These are phyloP conservation scores for Fusarium sp. DNA, from an alignment of 2,329 filamentous ascomycete genomes.

Conservation along the genomic window DNA sequence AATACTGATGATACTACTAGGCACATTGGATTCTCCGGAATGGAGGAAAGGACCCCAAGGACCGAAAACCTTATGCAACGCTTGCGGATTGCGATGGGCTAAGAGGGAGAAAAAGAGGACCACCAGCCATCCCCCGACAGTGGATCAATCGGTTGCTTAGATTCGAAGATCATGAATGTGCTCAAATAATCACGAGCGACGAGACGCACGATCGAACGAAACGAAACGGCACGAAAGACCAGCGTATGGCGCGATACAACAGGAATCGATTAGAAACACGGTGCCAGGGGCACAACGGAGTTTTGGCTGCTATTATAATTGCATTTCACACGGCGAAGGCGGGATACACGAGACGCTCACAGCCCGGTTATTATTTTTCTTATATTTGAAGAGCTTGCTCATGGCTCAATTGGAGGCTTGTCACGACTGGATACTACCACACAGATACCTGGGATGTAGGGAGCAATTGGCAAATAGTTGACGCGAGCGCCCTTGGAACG, in stretches of 20 bases:
- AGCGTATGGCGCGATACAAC: neutral
- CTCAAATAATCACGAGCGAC: neutral
- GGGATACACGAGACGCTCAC: constrained; percentile 43
- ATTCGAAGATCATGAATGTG: neutral
- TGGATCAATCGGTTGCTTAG: constrained; percentile 43
- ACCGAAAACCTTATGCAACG: constrained; percentile 95
- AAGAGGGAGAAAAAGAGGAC: constrained; percentile 82
- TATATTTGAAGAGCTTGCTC: constrained; percentile 10
- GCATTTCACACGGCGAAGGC: constrained; percentile 37
- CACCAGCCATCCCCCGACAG: constrained; percentile 29
- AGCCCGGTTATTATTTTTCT: constrained; percentile 17
- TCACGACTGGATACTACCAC: constrained; percentile 23
- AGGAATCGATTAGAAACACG: constrained; percentile 13
- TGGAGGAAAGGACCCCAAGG: constrained; percentile 95
- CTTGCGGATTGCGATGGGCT: constrained; percentile 82
- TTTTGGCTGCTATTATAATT: constrained; percentile 26
- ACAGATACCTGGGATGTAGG: constrained; percentile 40
- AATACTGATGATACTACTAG: constrained; percentile 55
- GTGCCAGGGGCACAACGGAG: constrained; percentile 30
- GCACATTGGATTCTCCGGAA: constrained; percentile 90
- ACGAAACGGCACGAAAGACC: neutral
- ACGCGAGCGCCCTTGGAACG: constrained; percentile 19
- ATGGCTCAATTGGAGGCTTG: constrained; percentile 14
- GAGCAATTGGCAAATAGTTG: constrained; percentile 26
- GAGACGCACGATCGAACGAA: constrained; percentile 3